Percentiles rank a stretch among this genome's conserved stretches.
phyloP scores from a whole-genome alignment of 495 filamentous ascomycete species.

The Paragyromitra xinjiangensis region DNA sequence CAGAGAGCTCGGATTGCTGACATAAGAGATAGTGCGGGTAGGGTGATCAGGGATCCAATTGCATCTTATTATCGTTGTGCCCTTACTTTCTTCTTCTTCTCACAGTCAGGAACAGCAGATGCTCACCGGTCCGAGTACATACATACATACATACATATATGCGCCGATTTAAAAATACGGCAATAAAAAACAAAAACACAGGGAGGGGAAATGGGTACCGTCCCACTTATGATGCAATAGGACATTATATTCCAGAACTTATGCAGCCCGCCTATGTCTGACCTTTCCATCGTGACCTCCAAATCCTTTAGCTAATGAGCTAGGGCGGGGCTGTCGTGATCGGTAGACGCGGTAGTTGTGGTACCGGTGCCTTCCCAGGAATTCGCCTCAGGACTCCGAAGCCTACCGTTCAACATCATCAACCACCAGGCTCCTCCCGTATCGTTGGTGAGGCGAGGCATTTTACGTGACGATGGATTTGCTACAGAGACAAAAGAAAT shows the following conservation, averaged over 20 bases:
- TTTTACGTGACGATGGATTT: slow-evolving; percentile 32
- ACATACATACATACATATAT: neutral
- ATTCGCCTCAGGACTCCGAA: slow-evolving; percentile 25
- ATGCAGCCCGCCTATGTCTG: slow-evolving; percentile 9
- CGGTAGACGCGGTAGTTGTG: slow-evolving; percentile 29
- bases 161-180: slow-evolving; percentile 14
- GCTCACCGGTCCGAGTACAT: neutral
- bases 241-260: slow-evolving; percentile 23
- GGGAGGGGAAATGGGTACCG: slow-evolving; percentile 18
- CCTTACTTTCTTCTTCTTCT: neutral
- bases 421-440: slow-evolving; percentile 25
- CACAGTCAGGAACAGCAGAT: slow-evolving; percentile 26
- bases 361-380: slow-evolving; percentile 27
- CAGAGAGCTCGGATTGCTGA: slow-evolving; percentile 3
- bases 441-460: slow-evolving; percentile 38
- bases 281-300: slow-evolving; percentile 33
- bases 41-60: slow-evolving; percentile 39
- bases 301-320: slow-evolving; percentile 27
- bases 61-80: slow-evolving; percentile 22
- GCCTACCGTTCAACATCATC: slow-evolving; percentile 10
- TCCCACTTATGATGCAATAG: slow-evolving; percentile 36
- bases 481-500: slow-evolving; percentile 19
- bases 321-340: slow-evolving; percentile 27
- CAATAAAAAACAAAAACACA: slow-evolving; percentile 23
- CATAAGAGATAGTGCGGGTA: slow-evolving; percentile 28